Conservation (phyloP, 2,329 filamentous ascomycete genomes). For the Colletotrichum paranaense region DNA sequence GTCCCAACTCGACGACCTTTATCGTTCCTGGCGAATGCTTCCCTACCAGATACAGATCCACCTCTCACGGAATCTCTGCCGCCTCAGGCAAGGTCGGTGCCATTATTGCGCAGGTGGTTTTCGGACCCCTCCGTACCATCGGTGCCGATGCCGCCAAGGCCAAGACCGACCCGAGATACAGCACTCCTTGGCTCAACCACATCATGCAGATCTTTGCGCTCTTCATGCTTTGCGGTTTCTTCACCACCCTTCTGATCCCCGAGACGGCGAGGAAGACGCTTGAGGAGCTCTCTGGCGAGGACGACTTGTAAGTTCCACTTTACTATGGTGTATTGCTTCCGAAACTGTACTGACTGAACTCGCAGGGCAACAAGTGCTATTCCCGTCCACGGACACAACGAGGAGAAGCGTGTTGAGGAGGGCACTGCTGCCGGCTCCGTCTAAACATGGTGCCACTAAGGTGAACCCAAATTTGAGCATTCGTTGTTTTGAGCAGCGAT, state of each 20-base stretch:
- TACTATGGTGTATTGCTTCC: no score
- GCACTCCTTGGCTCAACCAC: conserved; percentile 34
- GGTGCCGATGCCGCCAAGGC: conserved; percentile 57
- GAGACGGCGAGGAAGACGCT: conserved; percentile 55
- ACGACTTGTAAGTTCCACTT: conserved; percentile 29
- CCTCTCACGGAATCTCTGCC: conserved; percentile 71
- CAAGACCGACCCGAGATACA: conserved; percentile 33
- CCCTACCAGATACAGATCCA: conserved; percentile 71
- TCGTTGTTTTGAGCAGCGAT: neutral
- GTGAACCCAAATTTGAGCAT: neutral
- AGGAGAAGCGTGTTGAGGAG: conserved; percentile 35
- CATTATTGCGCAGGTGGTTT: conserved; percentile 62
- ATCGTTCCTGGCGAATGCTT: conserved; percentile 74
- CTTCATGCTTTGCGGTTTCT: conserved; percentile 58
- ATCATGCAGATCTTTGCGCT: conserved; percentile 50
- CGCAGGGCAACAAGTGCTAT: conserved; percentile 21
- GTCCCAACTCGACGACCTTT: conserved; percentile 72
- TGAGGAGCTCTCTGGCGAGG: conserved; percentile 60
- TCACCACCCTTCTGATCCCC: conserved; percentile 57
- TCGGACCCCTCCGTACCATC: conserved; percentile 54
- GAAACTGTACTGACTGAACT: neutral
- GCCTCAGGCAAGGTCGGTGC: conserved; percentile 70
- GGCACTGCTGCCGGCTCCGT: conserved; percentile 18
- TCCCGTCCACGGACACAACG: conserved; percentile 20
- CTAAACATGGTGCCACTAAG: neutral